Conservation (phyloP, 192 early-diverging fungal species). For the Dissophora ornata region DNA sequence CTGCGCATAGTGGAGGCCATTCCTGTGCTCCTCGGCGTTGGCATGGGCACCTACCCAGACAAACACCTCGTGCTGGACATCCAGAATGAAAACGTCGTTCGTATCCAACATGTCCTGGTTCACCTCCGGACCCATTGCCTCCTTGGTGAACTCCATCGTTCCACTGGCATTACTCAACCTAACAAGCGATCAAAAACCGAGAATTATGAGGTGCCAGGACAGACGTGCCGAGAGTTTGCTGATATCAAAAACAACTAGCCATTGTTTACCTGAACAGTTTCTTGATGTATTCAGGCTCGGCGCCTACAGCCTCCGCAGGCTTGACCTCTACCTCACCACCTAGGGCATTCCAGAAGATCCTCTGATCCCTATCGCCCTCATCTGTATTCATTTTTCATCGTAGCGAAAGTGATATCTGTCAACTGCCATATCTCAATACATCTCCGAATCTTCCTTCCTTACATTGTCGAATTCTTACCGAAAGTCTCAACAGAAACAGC, state of each 20-base stretch:
- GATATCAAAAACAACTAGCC: slow-evolving; percentile 5
- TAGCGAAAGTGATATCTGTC: too few relatives aligned
- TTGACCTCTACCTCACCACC: slow-evolving; percentile 72
- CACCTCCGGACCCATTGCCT: slow-evolving; percentile 59
- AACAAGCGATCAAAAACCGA: too few relatives aligned
- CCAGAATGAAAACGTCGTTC: slow-evolving; percentile 77
- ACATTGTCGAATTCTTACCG: too few relatives aligned
- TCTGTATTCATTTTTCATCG: slow-evolving; percentile 63
- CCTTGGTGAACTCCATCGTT: slow-evolving; percentile 63
- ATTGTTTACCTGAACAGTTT: slow-evolving; percentile 58
- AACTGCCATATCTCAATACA: too few relatives aligned
- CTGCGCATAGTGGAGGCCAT: slow-evolving; percentile 71
- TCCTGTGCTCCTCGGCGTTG: slow-evolving; percentile 61
- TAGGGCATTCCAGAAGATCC: slow-evolving; percentile 71
- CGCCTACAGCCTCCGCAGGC: slow-evolving; percentile 58
- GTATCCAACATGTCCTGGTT: slow-evolving; percentile 60
- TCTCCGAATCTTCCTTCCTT: too few relatives aligned
- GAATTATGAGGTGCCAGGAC: too few relatives aligned
- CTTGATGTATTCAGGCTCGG: slow-evolving; percentile 54
- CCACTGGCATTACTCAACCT: slow-evolving; percentile 55
- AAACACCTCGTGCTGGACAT: slow-evolving; percentile 68
- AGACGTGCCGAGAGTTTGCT: too few relatives aligned
- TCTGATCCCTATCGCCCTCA: slow-evolving; percentile 64
- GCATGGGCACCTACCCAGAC: slow-evolving; percentile 70
- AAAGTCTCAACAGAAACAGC: slow-evolving; percentile 67